A percentile compares a stretch with the other conserved stretches of the same genome.
phyloP scores from a whole-genome alignment of 2,329 filamentous ascomycete genomes.

The Pseudogymnoascus sp. region DNA sequence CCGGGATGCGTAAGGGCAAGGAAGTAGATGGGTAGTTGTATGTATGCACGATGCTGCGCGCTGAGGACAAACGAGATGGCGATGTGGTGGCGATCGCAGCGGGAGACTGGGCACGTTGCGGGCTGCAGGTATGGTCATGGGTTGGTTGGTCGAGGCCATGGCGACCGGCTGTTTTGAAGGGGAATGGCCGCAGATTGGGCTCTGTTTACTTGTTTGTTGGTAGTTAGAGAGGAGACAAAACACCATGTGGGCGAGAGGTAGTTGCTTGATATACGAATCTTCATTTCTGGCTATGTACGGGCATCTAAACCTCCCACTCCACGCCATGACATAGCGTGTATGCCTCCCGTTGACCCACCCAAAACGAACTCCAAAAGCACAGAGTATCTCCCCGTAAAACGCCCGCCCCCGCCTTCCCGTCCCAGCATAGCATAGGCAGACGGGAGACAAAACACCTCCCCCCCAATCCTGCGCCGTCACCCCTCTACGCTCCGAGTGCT shows the following conservation, averaged over 20 bases:
- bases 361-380: neutral
- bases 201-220: neutral
- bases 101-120: neutral
- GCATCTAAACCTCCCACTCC: neutral
- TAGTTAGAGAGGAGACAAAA: neutral
- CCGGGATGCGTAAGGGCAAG: neutral
- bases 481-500: neutral
- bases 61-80: neutral
- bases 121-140: neutral
- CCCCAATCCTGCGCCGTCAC: neutral
- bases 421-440: constrained; percentile 1
- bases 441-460: neutral
- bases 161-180: neutral
- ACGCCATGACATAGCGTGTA: neutral
- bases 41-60: neutral
- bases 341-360: neutral
- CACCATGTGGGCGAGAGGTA: neutral
- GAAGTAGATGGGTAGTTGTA: neutral
- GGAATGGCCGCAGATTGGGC: neutral
- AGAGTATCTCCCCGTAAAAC: neutral
- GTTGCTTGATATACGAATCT: constrained; percentile 1
- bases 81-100: neutral
- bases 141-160: neutral
- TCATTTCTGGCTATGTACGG: neutral
- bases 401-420: neutral